Percentiles rank a stretch among this genome's conserved stretches.
Conservation (phyloP, 2,329 filamentous ascomycete genomes). For the Penicillium sp. region DNA sequence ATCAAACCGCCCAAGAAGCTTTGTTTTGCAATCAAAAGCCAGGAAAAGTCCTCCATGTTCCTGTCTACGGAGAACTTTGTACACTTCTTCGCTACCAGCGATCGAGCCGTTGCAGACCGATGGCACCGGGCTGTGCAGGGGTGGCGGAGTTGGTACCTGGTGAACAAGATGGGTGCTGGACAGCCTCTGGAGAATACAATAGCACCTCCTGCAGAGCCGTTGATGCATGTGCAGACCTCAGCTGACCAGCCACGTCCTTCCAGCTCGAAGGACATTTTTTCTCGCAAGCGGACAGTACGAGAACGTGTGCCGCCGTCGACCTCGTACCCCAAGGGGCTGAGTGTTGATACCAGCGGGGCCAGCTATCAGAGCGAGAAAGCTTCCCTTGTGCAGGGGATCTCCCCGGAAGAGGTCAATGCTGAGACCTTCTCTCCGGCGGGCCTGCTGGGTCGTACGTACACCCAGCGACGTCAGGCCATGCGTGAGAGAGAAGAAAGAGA, state of each 20-base stretch:
- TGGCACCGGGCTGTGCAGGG: constrained; percentile 71
- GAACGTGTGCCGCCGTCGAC: constrained; percentile 32
- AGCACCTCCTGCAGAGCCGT: constrained; percentile 27
- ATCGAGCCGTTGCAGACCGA: constrained; percentile 61
- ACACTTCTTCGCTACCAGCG: constrained; percentile 85
- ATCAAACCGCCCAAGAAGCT: constrained; percentile 80
- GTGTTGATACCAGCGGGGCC: constrained; percentile 23
- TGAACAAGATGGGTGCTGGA: constrained; percentile 65
- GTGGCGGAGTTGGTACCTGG: constrained; percentile 92
- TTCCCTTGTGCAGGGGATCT: constrained; percentile 4
- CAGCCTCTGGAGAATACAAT: constrained; percentile 34
- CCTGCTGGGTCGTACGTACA: constrained; percentile 42
- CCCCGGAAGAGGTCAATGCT: constrained; percentile 17
- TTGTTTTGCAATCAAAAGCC: constrained; percentile 87
- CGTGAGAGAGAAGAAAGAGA: constrained; percentile 40
- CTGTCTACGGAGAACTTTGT: constrained; percentile 79
- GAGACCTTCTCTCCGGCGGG: constrained; percentile 39
- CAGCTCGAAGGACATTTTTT: constrained; percentile 24
- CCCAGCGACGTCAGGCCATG: constrained; percentile 40
- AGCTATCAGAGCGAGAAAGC: constrained; percentile 2
- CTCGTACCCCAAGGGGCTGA: constrained; percentile 28
- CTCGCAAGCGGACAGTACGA: constrained; percentile 29
- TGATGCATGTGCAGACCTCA: constrained; percentile 30
- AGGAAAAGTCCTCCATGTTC: constrained; percentile 84
- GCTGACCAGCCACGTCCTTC: constrained; percentile 12